A percentile compares a stretch with the other conserved stretches of the same genome.
Conservation (phyloP, 371 early-diverging fungal genomes). For the Blakeslea trispora region DNA sequence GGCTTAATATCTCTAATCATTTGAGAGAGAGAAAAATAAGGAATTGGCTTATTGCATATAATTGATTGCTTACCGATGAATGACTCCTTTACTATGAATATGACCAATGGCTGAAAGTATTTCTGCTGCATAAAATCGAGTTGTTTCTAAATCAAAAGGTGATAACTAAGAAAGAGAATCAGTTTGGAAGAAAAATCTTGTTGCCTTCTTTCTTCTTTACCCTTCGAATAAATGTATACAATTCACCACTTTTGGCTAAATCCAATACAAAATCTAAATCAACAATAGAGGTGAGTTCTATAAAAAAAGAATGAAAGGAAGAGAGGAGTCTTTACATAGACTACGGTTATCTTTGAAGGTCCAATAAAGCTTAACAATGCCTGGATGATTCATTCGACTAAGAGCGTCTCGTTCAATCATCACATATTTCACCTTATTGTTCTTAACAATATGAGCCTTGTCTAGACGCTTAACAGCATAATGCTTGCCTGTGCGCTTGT, state of each 20-base stretch:
- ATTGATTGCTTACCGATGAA: conserved; percentile 85
- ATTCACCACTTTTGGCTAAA: conserved; percentile 87
- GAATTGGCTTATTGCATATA: background rate
- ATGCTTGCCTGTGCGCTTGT: conserved; percentile 61
- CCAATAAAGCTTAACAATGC: conserved; percentile 88
- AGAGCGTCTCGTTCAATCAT: conserved; percentile 91
- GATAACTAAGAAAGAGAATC: conserved; percentile 52
- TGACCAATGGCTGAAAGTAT: conserved; percentile 85
- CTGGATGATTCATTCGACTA: conserved; percentile 83
- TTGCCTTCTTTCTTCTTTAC: conserved; percentile 47
- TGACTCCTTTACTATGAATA: conserved; percentile 78
- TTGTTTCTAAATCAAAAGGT: conserved; percentile 65
- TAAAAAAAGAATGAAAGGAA: no score
- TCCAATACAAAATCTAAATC: conserved; percentile 92
- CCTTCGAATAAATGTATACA: conserved; percentile 75
- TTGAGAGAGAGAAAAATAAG: background rate
- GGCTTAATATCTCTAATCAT: conserved; percentile 82
- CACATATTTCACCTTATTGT: conserved; percentile 94
- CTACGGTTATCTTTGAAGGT: conserved; percentile 92
- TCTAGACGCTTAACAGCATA: conserved; percentile 95
- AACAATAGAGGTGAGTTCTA: no score
- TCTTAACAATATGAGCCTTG: conserved; percentile 90
- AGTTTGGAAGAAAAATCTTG: no score
- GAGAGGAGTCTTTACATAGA: conserved; percentile 71
- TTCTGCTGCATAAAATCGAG: conserved; percentile 87